Base-by-base conservation (phyloP, 495 filamentous ascomycete genomes). In the Clavariopsis aquatica region DNA sequence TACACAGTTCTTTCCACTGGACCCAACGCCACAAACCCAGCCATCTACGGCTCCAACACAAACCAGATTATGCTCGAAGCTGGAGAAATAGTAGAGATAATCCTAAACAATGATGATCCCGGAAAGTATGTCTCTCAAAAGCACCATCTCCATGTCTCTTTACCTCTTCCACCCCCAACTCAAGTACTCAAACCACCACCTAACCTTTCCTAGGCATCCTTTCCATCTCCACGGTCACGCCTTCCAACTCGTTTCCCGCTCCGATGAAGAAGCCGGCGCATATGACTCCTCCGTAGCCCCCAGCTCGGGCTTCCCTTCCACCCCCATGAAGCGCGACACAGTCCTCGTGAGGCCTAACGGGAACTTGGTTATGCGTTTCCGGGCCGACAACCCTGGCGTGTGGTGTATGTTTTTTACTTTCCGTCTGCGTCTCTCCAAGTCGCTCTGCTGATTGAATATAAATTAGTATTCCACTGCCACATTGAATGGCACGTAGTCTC, bases 211-310 rank as follows among this genome's bases (percentile, higher is more conserved):
- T 6, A 67, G 58, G 47, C 91, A 96, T 72, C 92, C 92, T 0
- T 94, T 94, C 82, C 90, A 96, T 78, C 78, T 95, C 1, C 91
- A 96, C 80, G 92, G 91, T 1, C 92, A 95, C 76, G 82, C 85
- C 62, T 94, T 93, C 78, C 91, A 94, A 70, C 76, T 91, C 6
- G 72, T 91, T 36, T 75, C 77, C 26, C 84, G 88, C 0, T 79
- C 85, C 1, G 65, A 72, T 0, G 79, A 82, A 0, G 76, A 84
- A 22, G 81, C 76, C 2, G 80, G 80, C 6, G 64, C 70, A 65
- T 82, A 79, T 70, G 65, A 79, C 52, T 43, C 38, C 2, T 43
- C 38, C 12, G 62, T 81, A 59, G 67, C 75, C 61, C 74, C 78
- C 57, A 70, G 76, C 27, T 56, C 74, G 1, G 64, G 57, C 0